Evolutionary conservation across 2,329 filamentous ascomycete genomes (phyloP), one percentile per base, ranked within the genome.

Genomic region (Xylariaceae sp.): DNA sequence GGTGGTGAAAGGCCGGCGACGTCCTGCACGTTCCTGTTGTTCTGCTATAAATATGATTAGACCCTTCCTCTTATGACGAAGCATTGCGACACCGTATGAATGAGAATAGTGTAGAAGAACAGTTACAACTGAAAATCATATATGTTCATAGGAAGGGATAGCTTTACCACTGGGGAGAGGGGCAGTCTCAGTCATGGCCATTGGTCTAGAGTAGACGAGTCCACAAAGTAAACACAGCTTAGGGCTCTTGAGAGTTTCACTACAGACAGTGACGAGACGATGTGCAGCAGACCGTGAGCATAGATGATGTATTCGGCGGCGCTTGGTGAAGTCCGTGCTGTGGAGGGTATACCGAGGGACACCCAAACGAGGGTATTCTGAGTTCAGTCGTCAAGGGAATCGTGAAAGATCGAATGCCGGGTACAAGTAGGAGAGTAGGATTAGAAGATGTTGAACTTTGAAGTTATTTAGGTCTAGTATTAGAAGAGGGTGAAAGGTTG

Each of bases 1-100:
- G 65, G 88, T 91, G 43, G 93, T 86, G 72, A 98, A 98, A 21
- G 93, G 94, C 63, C 91, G 87, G 67, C 92, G 88, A 64, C 92
- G 89, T 67, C 84, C 84, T 70, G 76, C 65, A 64, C 82, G 78
- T 65, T 79, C 78, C 65, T 87, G 81, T 65, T 87, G 85, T 74
- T 92, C 89, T 92, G 75, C 66, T 61, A 75, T 71, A 26, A n/a
- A n/a, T 8, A 45, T 51, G 68, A 59, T 70, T 61, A 67, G 63
- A 55, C 40, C n/a, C 16, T 41, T 45, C 11, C 31, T 46, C 37
- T 19, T 52, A 21, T 29, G 24, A 29, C 36, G 24, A 9, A 24
- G 29, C 51, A 48, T 56, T 40, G 29, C 23, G 43, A 45, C 43
- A 21, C 16, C n/a, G 41, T 59, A 40, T 14, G 46, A 26, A 45